Evolutionary conservation across 805 yeast genomes (phyloP), one percentile per base, ranked within the genome.

Genomic region (Nakazawaea anatomiae): DNA sequence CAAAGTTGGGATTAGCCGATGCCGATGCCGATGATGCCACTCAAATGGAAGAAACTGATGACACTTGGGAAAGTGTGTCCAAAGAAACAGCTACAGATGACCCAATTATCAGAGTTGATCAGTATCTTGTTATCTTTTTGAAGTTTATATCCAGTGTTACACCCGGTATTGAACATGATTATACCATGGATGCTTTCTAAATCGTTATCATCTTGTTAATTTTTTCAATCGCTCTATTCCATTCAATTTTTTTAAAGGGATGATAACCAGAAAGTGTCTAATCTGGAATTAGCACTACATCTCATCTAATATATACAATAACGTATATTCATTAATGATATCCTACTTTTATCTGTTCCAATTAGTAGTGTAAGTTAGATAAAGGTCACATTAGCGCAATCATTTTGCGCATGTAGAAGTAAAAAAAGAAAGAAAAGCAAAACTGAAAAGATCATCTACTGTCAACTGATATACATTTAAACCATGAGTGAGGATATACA

Each of bases 141-240:
- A 94, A 94, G 69, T 94, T 94, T 62, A 92, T 94, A 45, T 87
- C 97, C 7, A 89, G 97, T 70, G 98, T 94, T 7, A 91, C 96
- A 1, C 99, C 99, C 0, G 96, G 97, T 14, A 91, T 94, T 51
- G 96, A 92, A 69, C 95, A 92, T 67, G 99, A 94, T 61, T 90
- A 90, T 64, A 94, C 99, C n/a, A 94, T 92, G 97, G 91, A 90
- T 65, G 97, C 96, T 1, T 80, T 87, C 61, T 85, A 62, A 61
- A 38, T n/a, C 25, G 31, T 8, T 38, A 38, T 12, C n/a, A 11
- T 10, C n/a, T 38, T 38, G 10, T 38, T 38, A 38, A 38, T 12
- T 34, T 34, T 10, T 10, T 12, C 9, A 9, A 34, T 34, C 9
- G 9, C 36, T 9, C 36, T 34, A 34, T 34, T 34, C 9, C 12